Evolutionary conservation across 2,329 filamentous ascomycete species (phyloP).

Genomic region (Phialophora expanda): DNA sequence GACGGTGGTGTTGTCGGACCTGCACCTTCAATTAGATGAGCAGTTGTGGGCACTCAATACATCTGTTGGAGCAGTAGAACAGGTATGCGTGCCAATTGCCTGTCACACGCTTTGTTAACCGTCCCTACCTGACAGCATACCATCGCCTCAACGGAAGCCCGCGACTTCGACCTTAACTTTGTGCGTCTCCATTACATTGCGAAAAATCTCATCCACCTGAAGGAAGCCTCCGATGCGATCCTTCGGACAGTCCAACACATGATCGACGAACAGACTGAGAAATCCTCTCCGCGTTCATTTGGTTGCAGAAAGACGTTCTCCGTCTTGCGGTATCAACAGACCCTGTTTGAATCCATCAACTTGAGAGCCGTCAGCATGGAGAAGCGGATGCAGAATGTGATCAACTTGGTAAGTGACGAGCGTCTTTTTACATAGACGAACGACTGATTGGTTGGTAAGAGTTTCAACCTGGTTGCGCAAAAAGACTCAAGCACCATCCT

Average conservation of each 20-base stretch:
- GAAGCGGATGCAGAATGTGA: conserved; percentile 47
- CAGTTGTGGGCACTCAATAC: conserved; percentile 21
- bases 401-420: conserved; percentile 43
- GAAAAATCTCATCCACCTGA: conserved; percentile 47
- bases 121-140: conserved; percentile 1
- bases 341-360: conserved; percentile 45
- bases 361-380: conserved; percentile 45
- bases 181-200: conserved; percentile 47
- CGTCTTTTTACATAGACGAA: too few relatives aligned
- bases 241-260: conserved; percentile 42
- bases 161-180: conserved; percentile 36
- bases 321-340: conserved; percentile 42
- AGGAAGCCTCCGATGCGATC: conserved; percentile 45
- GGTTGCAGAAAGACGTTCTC: conserved; percentile 15
- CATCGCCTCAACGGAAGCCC: conserved; percentile 3
- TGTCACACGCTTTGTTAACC: background rate
- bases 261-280: conserved; percentile 34
- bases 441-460: conserved; percentile 20
- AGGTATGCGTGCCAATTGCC: background rate
- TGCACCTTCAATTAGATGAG: conserved; percentile 22
- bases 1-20: conserved; percentile 20
- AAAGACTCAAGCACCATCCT: conserved; percentile 46
- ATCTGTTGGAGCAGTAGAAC: conserved; percentile 15
- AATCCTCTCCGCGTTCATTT: background rate
- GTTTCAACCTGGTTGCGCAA: conserved; percentile 50